A percentile compares a stretch with the other conserved stretches of the same genome.
Conservation (phyloP, 345 rosid genomes). For the Combretum micranthum region DNA sequence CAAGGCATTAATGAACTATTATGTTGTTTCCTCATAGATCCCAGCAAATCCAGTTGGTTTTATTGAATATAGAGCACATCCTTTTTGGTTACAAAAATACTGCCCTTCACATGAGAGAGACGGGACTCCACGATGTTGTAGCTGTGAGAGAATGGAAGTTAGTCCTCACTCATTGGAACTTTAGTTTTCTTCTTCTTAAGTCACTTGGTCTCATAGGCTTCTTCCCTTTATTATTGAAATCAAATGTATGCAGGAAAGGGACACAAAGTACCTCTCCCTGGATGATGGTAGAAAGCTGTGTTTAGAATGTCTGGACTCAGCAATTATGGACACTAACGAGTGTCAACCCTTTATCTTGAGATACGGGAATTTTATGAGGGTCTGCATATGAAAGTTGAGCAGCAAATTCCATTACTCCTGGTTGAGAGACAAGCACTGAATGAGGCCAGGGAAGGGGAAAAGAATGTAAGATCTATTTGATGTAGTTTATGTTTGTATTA, state of each 20-base stretch:
- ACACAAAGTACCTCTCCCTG: constrained; percentile 34
- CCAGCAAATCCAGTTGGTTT: constrained; percentile 76
- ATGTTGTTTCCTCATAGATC: constrained; percentile 36
- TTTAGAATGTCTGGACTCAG: constrained; percentile 42
- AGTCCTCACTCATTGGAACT: constrained; percentile 13
- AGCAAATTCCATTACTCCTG: constrained; percentile 42
- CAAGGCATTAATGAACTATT: not conserved
- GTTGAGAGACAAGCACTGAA: constrained; percentile 45
- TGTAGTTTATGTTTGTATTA: not conserved
- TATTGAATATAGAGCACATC: constrained; percentile 90
- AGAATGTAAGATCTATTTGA: constrained; percentile 5
- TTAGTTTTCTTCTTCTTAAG: not conserved
- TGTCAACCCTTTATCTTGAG: constrained; percentile 50
- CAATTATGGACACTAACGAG: constrained; percentile 38
- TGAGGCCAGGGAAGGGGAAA: constrained; percentile 26
- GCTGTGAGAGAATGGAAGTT: constrained; percentile 99
- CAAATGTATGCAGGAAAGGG: constrained; percentile 25
- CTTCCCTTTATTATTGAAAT: too few species aligned
- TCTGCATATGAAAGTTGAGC: constrained; percentile 41
- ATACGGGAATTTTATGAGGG: constrained; percentile 44
- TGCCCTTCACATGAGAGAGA: constrained; percentile 94
- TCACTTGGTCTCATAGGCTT: too few species aligned
- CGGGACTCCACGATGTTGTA: constrained; percentile 89
- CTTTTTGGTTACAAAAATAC: constrained; percentile 91
- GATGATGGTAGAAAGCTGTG: constrained; percentile 47